phyloP scores from a whole-genome alignment of 2,329 filamentous ascomycete species.

The Alternaria alternata region DNA sequence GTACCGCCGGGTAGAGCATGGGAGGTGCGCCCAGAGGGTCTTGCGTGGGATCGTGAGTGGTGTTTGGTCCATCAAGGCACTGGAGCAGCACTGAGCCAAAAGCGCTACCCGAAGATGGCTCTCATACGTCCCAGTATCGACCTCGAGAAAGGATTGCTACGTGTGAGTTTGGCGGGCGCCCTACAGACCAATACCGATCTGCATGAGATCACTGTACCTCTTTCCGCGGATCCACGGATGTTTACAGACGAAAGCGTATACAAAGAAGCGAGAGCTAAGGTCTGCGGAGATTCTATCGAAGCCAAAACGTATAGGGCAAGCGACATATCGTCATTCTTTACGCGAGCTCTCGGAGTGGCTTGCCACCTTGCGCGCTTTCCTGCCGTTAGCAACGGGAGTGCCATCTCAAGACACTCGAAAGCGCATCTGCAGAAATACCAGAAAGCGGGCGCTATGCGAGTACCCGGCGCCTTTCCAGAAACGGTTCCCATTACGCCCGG shows the following conservation, averaged over 20 bases:
- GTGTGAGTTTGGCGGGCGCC: constrained; percentile 63
- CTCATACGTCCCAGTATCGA: constrained; percentile 80
- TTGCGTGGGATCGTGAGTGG: constrained; percentile 97
- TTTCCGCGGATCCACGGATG: constrained; percentile 72
- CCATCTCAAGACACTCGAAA: constrained; percentile 72
- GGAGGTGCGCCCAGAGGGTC: constrained; percentile 81
- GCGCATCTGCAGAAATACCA: constrained; percentile 67
- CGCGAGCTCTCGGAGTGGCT: constrained; percentile 74
- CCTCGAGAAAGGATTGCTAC: constrained; percentile 70
- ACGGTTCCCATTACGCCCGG: constrained; percentile 55
- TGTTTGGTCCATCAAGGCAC: constrained; percentile 89
- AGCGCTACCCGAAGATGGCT: constrained; percentile 86
- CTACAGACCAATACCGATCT: constrained; percentile 41
- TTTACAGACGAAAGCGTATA: constrained; percentile 55
- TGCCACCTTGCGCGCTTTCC: constrained; percentile 88
- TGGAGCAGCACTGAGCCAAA: constrained; percentile 85
- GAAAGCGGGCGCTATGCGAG: constrained; percentile 39
- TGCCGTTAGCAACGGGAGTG: constrained; percentile 61
- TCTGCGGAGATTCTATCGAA: constrained; percentile 82
- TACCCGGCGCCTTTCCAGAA: constrained; percentile 65
- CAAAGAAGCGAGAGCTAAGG: constrained; percentile 65
- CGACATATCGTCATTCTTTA: constrained; percentile 79
- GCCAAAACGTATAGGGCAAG: constrained; percentile 74
- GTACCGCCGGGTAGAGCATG: constrained; percentile 72
- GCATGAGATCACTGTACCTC: constrained; percentile 58